phyloP scores from a whole-genome alignment of 179 eudicot genomes.

The Nepenthes alata region DNA sequence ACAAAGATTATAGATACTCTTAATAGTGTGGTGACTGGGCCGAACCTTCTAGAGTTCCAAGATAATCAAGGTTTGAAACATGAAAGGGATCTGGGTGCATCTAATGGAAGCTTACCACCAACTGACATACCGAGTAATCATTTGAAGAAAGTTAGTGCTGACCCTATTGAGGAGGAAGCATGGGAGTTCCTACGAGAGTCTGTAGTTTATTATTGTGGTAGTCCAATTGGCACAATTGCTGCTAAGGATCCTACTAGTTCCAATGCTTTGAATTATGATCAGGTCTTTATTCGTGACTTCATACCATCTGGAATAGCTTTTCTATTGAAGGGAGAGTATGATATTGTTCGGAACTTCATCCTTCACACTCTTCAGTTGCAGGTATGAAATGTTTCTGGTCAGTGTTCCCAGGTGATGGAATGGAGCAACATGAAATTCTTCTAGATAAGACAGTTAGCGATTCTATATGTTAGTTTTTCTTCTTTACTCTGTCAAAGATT shows the following conservation, averaged over 20 bases:
- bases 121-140: conserved; percentile 11
- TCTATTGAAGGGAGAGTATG: conserved; percentile 73
- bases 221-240: conserved; percentile 81
- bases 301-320: conserved; percentile 77
- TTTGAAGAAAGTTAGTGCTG: conserved; percentile 7
- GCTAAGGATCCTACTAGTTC: conserved; percentile 63
- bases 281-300: conserved; percentile 79
- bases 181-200: conserved; percentile 63
- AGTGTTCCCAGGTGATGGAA: background rate
- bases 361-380: conserved; percentile 85
- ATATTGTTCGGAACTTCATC: conserved; percentile 73
- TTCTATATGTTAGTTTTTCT: too few relatives aligned
- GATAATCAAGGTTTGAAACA: conserved; percentile 7
- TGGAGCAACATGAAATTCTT: too few relatives aligned
- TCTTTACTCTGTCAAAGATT: too few relatives aligned
- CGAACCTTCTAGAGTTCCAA: conserved; percentile 15
- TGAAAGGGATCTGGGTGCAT: conserved; percentile 5
- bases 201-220: conserved; percentile 57
- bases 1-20: conserved; percentile 10
- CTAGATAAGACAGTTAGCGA: too few relatives aligned
- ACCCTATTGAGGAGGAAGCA: conserved; percentile 67
- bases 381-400: conserved; percentile 26
- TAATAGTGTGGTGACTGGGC: conserved; percentile 12
- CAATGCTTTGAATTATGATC: conserved; percentile 60
- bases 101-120: conserved; percentile 7